Evolutionary conservation across 208 protist species (phyloP), one percentile per base, ranked within the genome.

Genomic region (Leishmania guyanensis): DNA sequence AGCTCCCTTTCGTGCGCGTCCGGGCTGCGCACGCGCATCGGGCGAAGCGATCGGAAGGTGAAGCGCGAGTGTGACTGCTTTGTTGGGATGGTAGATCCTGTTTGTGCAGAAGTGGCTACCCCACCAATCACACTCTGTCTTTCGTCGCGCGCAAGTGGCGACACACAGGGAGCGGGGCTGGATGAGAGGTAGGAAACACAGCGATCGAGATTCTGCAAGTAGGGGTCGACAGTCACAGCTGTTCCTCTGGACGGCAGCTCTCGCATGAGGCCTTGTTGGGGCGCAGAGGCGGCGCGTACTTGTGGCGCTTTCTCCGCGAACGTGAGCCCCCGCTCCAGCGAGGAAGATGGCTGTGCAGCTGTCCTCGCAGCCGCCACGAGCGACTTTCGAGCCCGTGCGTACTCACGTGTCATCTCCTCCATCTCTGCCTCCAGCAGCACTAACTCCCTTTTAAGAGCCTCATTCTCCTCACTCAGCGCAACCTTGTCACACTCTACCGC

Each of bases 1-100:
- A 97, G 75, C 70, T 92, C 75, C 33, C 83, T 85, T 71, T 96
- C 91, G 70, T 96, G 93, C 5, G 85, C 83, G 36, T 85, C 88
- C 20, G 93, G 91, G 58, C 93, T 88, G 17, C 86, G 83, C 20
- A 96, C 81, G 22, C 82, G 83, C 20, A 96, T 90, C n/a, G 87
- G 88, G 6, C 85, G 84, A 48, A 94, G 79, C 0, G 86, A 72
- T 29, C 86, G 86, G 39, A 93, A 86, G 39, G 90, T 78, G 20
- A 88, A 73, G 39, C 46, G 73, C n/a, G 80, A 85, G 5, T 46
- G 71, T 17, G 77, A 81, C 9, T 71, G n/a, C 5, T 79, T 6
- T 33, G 53, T 26, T 26, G 51, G 2, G 3, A 22, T 68, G 14
- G 62, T 62, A 8, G 39, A 48, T 9, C 17, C 50, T 65, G 73